These are phyloP conservation scores for Cucurbitaria berberidis DNA, from an alignment of 2,329 filamentous ascomycete species.

Conservation along the genomic window DNA sequence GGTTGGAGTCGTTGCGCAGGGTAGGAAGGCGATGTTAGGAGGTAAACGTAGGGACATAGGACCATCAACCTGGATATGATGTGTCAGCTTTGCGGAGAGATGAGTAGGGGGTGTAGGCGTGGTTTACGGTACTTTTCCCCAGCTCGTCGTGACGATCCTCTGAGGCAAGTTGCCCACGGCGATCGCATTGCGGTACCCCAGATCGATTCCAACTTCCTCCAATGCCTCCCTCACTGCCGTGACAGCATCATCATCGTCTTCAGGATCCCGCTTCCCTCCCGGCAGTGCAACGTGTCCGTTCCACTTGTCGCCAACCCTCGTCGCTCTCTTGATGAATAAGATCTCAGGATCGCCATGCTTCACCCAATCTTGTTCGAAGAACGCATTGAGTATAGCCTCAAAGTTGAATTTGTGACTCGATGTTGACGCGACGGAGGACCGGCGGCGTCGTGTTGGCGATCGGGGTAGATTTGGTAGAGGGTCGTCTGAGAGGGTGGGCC, in stretches of 20 bases:
- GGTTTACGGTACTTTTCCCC: slow-evolving; percentile 67
- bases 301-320: slow-evolving; percentile 70
- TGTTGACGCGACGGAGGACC: slow-evolving; percentile 33
- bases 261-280: slow-evolving; percentile 69
- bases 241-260: slow-evolving; percentile 66
- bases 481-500: slow-evolving; percentile 49
- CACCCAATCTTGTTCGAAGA: slow-evolving; percentile 71
- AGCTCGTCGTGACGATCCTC: slow-evolving; percentile 68
- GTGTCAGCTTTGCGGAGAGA: slow-evolving; percentile 1
- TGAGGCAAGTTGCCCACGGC: slow-evolving; percentile 69
- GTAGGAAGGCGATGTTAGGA: slow-evolving; percentile 63
- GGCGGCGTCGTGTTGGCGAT: slow-evolving; percentile 27
- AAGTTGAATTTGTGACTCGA: slow-evolving; percentile 37
- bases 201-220: slow-evolving; percentile 71
- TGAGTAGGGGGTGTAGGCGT: neutral
- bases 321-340: slow-evolving; percentile 74
- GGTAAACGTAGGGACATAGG: slow-evolving; percentile 71
- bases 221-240: slow-evolving; percentile 68
- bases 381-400: slow-evolving; percentile 58
- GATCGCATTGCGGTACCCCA: slow-evolving; percentile 56
- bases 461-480: slow-evolving; percentile 18
- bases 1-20: slow-evolving; percentile 69
- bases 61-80: slow-evolving; percentile 65
- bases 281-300: slow-evolving; percentile 72
- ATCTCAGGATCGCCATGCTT: slow-evolving; percentile 69